Percentiles rank a stretch among this genome's conserved stretches.
Conservation (phyloP, 345 rosid genomes). For the Limnanthes douglasii region DNA sequence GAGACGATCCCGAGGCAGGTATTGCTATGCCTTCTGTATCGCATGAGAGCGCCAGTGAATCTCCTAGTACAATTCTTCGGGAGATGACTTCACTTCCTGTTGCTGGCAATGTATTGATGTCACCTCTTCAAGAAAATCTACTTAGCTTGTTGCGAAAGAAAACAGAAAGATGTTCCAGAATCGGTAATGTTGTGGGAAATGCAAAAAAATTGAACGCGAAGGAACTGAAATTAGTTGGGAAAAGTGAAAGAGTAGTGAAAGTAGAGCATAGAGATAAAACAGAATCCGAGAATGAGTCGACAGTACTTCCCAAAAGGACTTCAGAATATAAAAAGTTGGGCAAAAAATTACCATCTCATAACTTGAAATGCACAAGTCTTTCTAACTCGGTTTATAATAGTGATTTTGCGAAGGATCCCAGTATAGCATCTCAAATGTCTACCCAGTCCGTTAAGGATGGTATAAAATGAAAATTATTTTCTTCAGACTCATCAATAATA, state of each 20-base stretch:
- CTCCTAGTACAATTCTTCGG: too few relatives aligned
- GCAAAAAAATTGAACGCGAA: slow-evolving; percentile 16
- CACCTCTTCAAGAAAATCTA: slow-evolving; percentile 55
- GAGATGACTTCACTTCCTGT: slow-evolving; percentile 44
- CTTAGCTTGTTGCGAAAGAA: slow-evolving; percentile 19
- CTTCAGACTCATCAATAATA: slow-evolving; percentile 5
- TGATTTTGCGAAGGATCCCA: slow-evolving; percentile 9
- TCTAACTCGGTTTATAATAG: slow-evolving; percentile 5
- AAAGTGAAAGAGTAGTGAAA: too few relatives aligned
- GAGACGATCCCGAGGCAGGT: too few relatives aligned
- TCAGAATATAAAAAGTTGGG: slow-evolving; percentile 7
- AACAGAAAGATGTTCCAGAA: slow-evolving; percentile 18
- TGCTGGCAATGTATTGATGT: slow-evolving; percentile 32
- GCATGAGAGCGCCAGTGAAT: too few relatives aligned
- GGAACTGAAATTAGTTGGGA: slow-evolving; percentile 18
- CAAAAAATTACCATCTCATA: slow-evolving; percentile 8
- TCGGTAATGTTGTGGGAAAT: slow-evolving; percentile 14
- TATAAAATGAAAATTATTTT: slow-evolving; percentile 4
- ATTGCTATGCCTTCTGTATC: too few relatives aligned
- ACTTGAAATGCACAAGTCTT: slow-evolving; percentile 7
- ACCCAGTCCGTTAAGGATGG: slow-evolving; percentile 10
- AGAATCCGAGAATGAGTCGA: too few relatives aligned
- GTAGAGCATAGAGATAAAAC: too few relatives aligned
- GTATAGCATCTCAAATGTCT: slow-evolving; percentile 11
- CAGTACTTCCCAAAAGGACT: slow-evolving; percentile 4